A percentile compares a stretch with the other conserved stretches of the same genome.
phyloP scores from a whole-genome alignment of 805 yeast genomes.

The Saturnispora sekii region DNA sequence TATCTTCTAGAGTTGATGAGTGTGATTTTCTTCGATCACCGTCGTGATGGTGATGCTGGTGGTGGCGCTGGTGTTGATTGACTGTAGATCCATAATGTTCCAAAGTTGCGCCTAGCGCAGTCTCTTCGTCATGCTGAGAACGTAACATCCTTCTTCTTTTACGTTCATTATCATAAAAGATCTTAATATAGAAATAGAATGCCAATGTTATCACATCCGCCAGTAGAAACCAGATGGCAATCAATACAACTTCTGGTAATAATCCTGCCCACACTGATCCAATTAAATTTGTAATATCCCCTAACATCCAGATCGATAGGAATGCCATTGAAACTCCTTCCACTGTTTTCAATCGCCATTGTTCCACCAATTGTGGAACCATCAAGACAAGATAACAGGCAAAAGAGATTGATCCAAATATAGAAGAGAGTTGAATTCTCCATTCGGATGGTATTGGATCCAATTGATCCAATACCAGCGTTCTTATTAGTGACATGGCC shows the following conservation, averaged over 20 bases:
- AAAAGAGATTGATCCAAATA: conserved; percentile 60
- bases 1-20: conserved; percentile 43
- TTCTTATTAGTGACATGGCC: too few species aligned
- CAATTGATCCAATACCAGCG: too few species aligned
- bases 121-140: conserved; percentile 19
- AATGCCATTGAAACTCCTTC: conserved; percentile 70
- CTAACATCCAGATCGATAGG: conserved; percentile 58
- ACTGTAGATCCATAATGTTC: not conserved
- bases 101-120: conserved; percentile 22
- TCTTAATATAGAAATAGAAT: conserved; percentile 52
- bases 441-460: not conserved
- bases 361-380: conserved; percentile 71
- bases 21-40: conserved; percentile 21
- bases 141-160: conserved; percentile 9
- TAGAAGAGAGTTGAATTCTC: conserved; percentile 36
- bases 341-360: conserved; percentile 65
- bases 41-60: conserved; percentile 3
- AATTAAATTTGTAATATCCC: conserved; percentile 56
- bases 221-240: conserved; percentile 70
- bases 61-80: conserved; percentile 1
- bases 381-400: conserved; percentile 76
- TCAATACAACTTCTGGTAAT: conserved; percentile 56
- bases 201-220: conserved; percentile 57
- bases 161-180: conserved; percentile 31
- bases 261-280: conserved; percentile 67